phyloP scores from a whole-genome alignment of 352 stramenopile genomes.

The Phytophthora capsici region DNA sequence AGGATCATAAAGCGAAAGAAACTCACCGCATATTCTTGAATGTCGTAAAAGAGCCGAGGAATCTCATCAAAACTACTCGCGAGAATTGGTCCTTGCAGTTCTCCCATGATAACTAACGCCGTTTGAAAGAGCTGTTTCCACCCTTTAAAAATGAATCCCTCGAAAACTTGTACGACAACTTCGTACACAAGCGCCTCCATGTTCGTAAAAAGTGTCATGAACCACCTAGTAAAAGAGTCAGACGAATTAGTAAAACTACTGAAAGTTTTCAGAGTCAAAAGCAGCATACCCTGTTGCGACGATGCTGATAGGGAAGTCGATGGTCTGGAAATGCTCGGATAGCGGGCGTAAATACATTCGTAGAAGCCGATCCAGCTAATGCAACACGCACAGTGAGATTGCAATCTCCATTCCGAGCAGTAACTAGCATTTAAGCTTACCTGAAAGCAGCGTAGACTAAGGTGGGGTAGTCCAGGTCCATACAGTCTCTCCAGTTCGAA shows the following conservation, averaged over 20 bases:
- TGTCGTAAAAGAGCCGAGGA: slow-evolving; percentile 77
- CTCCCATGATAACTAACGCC: slow-evolving; percentile 60
- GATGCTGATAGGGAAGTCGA: slow-evolving; percentile 78
- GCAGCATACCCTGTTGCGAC: slow-evolving; percentile 60
- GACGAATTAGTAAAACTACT: too few relatives aligned
- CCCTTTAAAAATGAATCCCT: slow-evolving; percentile 70
- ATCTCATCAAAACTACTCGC: slow-evolving; percentile 74
- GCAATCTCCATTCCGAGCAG: background rate
- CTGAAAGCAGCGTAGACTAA: slow-evolving; percentile 75
- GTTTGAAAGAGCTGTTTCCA: slow-evolving; percentile 81
- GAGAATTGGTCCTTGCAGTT: slow-evolving; percentile 58
- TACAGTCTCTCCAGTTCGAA: slow-evolving; percentile 74
- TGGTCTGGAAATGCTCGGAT: slow-evolving; percentile 48
- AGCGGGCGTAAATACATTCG: slow-evolving; percentile 48
- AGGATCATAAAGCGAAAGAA: too few relatives aligned
- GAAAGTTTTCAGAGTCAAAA: background rate
- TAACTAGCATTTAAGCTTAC: slow-evolving; percentile 28
- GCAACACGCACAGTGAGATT: background rate
- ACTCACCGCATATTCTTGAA: slow-evolving; percentile 67
- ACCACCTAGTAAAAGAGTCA: slow-evolving; percentile 53
- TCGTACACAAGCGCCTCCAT: slow-evolving; percentile 76
- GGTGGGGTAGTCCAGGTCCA: slow-evolving; percentile 57
- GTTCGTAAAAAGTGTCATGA: slow-evolving; percentile 84
- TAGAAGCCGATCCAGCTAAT: slow-evolving; percentile 62
- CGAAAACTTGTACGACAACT: slow-evolving; percentile 62